Base-by-base conservation (phyloP, 2,329 filamentous ascomycete genomes). In the Paecilomyces niveus region DNA sequence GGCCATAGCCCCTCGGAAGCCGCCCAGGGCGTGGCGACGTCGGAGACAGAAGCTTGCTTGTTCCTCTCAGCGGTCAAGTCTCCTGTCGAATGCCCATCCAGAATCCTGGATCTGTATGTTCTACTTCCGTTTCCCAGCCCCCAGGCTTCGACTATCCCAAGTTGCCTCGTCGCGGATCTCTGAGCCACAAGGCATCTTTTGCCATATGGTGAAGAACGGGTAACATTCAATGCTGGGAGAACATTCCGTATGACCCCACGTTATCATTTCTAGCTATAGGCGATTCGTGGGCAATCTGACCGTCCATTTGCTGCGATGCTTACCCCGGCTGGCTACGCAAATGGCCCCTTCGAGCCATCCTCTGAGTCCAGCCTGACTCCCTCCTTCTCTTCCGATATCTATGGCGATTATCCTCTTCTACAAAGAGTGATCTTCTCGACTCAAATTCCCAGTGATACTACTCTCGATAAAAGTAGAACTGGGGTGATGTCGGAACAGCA, bases 1-100 rank as follows among this genome's bases (percentile, higher is more conserved):
- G 53, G 54, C 55, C 55, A 61, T 39, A 57, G 56, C 50, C 54
- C 51, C 63, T 64, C 67, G 63, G 70, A 65, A 68, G 68, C 63
- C 67, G 63, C 67, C 64, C 61, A 69, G 65, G 68, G 68, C 22
- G 50, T 29, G 50, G 50, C 50, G 24, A 52, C 26, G 50, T 21
- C 26, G 26, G 15, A 29, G 50, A 29, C 22, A 22, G 5, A 52
- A 4, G 50, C 50, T 52, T 52, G 50, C 50, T 52, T 52, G 21
- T 52, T 52, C 15, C 50, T 52, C 50, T 18, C 50, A 52, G 26
- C 22, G 10, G 50, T n/a, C 8, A 13, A 22, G 10, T n/a, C 22
- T 18, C 4, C 35, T 18, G 35, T 45, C 35, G 35, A 45, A 18
- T 18, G 18, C 50, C 50, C 26, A 21, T 52, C 26, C 50, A 52